Percentiles rank a stretch among this genome's conserved stretches.
Conservation (phyloP, 2,329 filamentous ascomycete genomes). For the Xylariaceae sp. region DNA sequence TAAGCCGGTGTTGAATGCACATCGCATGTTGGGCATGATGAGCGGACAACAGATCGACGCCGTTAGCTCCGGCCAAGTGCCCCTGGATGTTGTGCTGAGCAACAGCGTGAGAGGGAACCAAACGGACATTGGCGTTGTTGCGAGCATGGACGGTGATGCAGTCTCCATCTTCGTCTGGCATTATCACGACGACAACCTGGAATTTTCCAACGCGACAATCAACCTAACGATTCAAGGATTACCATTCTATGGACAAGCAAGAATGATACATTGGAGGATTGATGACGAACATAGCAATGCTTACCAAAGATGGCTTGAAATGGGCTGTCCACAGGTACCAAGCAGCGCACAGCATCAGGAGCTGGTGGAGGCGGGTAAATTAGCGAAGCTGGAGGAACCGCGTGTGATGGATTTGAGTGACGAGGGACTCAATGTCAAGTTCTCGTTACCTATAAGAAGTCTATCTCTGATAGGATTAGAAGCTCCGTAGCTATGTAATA, state of each 20-base stretch:
- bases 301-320: background rate
- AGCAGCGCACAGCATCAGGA: background rate
- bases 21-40: background rate
- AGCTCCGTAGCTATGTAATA: too few relatives aligned
- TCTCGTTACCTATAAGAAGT: background rate
- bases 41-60: background rate
- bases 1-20: background rate
- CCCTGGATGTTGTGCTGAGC: background rate
- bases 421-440: background rate
- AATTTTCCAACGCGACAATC: background rate
- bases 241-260: background rate
- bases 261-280: background rate
- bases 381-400: background rate
- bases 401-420: background rate
- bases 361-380: background rate
- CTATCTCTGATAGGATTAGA: background rate
- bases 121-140: background rate
- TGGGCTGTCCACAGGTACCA: slow-evolving; percentile 1
- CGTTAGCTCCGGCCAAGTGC: background rate
- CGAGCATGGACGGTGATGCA: background rate
- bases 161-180: background rate
- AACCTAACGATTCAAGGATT: background rate
- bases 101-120: background rate
- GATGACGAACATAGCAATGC: slow-evolving; percentile 1
- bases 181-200: slow-evolving; percentile 1